Percentiles rank a stretch among this genome's conserved stretches.
These are phyloP conservation scores for Paecilomyces dactylethromorphus DNA, from an alignment of 2,329 filamentous ascomycete species.

Conservation along the genomic window DNA sequence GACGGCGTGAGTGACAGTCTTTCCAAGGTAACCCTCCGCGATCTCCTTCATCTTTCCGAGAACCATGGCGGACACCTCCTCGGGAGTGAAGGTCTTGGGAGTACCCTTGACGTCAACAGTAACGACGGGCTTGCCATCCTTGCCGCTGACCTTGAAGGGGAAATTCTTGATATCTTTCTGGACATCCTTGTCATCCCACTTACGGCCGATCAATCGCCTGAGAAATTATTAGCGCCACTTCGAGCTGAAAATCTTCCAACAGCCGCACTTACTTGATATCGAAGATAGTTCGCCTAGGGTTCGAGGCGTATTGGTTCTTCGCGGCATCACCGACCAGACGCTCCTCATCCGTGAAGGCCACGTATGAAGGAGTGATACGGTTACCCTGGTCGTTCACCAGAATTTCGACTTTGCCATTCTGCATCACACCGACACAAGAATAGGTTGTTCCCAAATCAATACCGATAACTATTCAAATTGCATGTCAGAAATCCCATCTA, in stretches of 20 bases:
- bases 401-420: conserved; percentile 91
- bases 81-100: conserved; percentile 58
- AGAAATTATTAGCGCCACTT: background rate
- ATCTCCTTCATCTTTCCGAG: conserved; percentile 63
- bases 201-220: conserved; percentile 79
- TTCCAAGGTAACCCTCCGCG: conserved; percentile 56
- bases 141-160: conserved; percentile 88
- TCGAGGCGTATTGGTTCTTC: conserved; percentile 86
- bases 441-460: conserved; percentile 91
- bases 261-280: conserved; percentile 71
- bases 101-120: conserved; percentile 56
- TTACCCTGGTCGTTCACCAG: conserved; percentile 95
- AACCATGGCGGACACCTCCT: conserved; percentile 63
- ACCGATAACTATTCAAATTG: conserved; percentile 63
- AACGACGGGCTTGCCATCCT: conserved; percentile 83
- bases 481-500: conserved; percentile 7
- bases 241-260: background rate
- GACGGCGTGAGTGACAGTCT: conserved; percentile 59
- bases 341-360: conserved; percentile 95
- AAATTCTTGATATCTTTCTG: conserved; percentile 97
- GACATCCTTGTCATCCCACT: conserved; percentile 76
- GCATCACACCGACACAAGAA: conserved; percentile 90
- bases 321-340: conserved; percentile 94
- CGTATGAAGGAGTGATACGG: conserved; percentile 91
- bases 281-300: conserved; percentile 70